Conservation (phyloP, 768 basidiomycete genomes). For the Hypholoma sublateritium region DNA sequence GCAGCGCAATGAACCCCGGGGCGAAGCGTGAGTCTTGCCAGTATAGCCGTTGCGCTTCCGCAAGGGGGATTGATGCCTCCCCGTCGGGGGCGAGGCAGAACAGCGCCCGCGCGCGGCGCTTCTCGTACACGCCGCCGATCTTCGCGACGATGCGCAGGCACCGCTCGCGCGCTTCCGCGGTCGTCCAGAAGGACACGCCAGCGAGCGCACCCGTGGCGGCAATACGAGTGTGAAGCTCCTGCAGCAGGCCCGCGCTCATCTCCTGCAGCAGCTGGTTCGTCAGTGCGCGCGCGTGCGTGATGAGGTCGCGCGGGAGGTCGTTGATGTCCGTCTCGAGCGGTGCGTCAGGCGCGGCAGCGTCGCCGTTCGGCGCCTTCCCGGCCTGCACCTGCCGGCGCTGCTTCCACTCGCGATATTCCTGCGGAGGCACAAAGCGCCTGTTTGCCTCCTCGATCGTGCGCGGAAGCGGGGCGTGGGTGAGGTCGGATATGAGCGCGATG, state of each 20-base stretch:
- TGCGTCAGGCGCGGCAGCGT: neutral
- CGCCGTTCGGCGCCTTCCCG: slow-evolving; percentile 5
- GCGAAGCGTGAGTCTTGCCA: slow-evolving; percentile 67
- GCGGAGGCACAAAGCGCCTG: slow-evolving; percentile 60
- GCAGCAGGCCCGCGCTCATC: slow-evolving; percentile 58
- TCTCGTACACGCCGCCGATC: slow-evolving; percentile 75
- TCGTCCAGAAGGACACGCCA: slow-evolving; percentile 74
- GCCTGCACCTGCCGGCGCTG: slow-evolving; percentile 26
- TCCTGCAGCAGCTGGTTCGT: slow-evolving; percentile 75
- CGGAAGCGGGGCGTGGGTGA: slow-evolving; percentile 74
- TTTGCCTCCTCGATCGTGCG: slow-evolving; percentile 54
- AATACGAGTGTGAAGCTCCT: slow-evolving; percentile 59
- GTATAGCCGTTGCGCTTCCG: slow-evolving; percentile 43
- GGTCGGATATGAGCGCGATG: slow-evolving; percentile 81
- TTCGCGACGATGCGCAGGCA: slow-evolving; percentile 76
- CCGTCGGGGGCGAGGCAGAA: slow-evolving; percentile 33
- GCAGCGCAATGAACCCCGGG: slow-evolving; percentile 49
- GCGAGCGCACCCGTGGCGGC: neutral
- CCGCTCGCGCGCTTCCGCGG: slow-evolving; percentile 69
- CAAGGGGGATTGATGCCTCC: slow-evolving; percentile 10
- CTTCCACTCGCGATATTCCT: slow-evolving; percentile 63
- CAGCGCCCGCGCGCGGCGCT: slow-evolving; percentile 59
- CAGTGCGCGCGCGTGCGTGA: slow-evolving; percentile 68
- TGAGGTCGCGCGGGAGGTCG: slow-evolving; percentile 35
- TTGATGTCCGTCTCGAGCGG: slow-evolving; percentile 26